Evolutionary conservation across 2,329 filamentous ascomycete genomes (phyloP).

Genomic region (Mollisia scopiformis): DNA sequence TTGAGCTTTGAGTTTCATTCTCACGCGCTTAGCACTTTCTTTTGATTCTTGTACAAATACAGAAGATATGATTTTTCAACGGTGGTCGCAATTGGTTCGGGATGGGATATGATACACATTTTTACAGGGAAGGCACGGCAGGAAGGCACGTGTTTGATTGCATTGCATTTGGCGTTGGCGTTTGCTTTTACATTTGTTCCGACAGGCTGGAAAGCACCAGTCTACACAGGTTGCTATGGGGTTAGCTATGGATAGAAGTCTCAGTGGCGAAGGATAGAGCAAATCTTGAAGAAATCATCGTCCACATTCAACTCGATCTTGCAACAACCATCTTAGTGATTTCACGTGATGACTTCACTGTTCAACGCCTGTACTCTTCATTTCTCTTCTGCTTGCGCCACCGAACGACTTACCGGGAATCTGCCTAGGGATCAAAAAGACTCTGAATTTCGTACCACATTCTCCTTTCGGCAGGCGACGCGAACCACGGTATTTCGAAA

Average conservation of each 20-base stretch:
- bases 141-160: conserved; percentile 7
- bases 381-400: no score
- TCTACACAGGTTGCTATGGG: not conserved
- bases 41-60: conserved; percentile 3
- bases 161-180: conserved; percentile 22
- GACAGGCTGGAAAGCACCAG: not conserved
- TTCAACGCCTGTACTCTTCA: no score
- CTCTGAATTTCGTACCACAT: no score
- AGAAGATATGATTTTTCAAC: not conserved
- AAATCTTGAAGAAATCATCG: not conserved
- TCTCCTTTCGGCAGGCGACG: no score
- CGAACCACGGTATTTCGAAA: no score
- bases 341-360: no score
- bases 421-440: no score
- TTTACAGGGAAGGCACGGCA: not conserved
- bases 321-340: no score
- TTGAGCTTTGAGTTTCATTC: not conserved
- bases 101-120: conserved; percentile 1
- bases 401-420: no score
- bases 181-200: conserved; percentile 1
- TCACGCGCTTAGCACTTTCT: not conserved
- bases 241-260: no score
- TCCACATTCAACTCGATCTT: not conserved
- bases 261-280: not conserved
- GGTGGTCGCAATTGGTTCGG: not conserved